Conservation (phyloP, 2,329 filamentous ascomycete genomes). For the Phialemoniopsis sp. region DNA sequence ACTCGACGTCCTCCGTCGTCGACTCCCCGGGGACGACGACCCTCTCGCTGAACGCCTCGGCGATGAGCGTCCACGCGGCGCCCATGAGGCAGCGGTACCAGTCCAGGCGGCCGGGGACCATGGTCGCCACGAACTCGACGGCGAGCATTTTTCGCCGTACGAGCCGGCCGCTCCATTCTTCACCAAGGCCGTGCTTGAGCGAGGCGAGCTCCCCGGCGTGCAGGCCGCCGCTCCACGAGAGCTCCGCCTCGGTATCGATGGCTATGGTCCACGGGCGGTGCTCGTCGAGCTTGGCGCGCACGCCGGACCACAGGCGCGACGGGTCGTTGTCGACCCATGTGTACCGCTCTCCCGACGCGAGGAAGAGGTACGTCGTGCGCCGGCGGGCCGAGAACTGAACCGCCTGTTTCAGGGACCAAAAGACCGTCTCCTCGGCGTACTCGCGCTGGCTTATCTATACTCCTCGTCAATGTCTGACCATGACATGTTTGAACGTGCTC, state of each 20-base stretch:
- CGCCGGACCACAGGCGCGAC: conserved; percentile 32
- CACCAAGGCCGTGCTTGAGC: conserved; percentile 26
- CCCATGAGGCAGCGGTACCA: conserved; percentile 43
- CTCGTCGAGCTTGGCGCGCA: conserved; percentile 28
- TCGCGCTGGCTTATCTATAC: conserved; percentile 43
- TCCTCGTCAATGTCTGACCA: not conserved
- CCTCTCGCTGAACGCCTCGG: conserved; percentile 60
- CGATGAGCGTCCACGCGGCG: conserved; percentile 63
- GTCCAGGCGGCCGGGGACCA: conserved; percentile 29
- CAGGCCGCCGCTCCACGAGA: conserved; percentile 41
- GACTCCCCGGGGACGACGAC: conserved; percentile 36
- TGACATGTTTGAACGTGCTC: not conserved
- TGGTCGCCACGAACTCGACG: conserved; percentile 40
- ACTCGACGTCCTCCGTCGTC: conserved; percentile 40
- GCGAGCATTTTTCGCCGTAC: conserved; percentile 35
- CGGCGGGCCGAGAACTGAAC: conserved; percentile 42
- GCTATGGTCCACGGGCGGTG: conserved; percentile 32
- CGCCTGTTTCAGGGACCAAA: conserved; percentile 43
- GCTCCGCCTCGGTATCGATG: conserved; percentile 36
- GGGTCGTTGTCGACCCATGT: conserved; percentile 46
- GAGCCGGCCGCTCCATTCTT: conserved; percentile 31
- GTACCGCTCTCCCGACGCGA: conserved; percentile 30
- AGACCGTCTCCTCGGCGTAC: conserved; percentile 46
- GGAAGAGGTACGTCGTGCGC: conserved; percentile 45
- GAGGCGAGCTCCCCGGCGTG: conserved; percentile 41